These are phyloP conservation scores for Dissophora ornata DNA, from an alignment of 192 early-diverging fungal species.

Conservation along the genomic window DNA sequence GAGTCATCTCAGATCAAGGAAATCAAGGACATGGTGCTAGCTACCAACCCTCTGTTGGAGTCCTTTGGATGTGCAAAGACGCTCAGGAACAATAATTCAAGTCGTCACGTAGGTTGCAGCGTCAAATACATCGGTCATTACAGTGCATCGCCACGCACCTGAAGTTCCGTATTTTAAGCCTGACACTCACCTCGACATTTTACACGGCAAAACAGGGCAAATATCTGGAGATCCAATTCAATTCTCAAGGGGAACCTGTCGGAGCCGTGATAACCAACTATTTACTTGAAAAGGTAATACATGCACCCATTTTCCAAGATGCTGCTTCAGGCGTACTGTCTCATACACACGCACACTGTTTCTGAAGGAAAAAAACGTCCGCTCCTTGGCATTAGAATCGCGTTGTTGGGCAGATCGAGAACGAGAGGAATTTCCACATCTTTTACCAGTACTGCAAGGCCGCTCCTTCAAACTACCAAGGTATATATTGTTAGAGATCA, in stretches of 20 bases:
- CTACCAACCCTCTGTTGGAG: slow-evolving; percentile 98
- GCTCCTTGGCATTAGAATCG: slow-evolving; percentile 69
- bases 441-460: slow-evolving; percentile 93
- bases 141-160: too few species aligned
- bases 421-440: slow-evolving; percentile 98
- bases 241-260: slow-evolving; percentile 88
- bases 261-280: slow-evolving; percentile 99
- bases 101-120: slow-evolving; percentile 92
- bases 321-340: not conserved
- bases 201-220: too few species aligned
- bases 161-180: too few species aligned
- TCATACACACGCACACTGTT: too few species aligned
- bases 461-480: slow-evolving; percentile 77
- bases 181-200: too few species aligned
- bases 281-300: slow-evolving; percentile 88
- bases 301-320: too few species aligned
- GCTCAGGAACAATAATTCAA: slow-evolving; percentile 97
- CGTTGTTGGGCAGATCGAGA: slow-evolving; percentile 92
- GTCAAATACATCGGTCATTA: too few species aligned
- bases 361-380: not conserved
- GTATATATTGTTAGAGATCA: slow-evolving; percentile 52
- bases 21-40: slow-evolving; percentile 98
- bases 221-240: slow-evolving; percentile 99
- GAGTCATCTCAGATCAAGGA: slow-evolving; percentile 86
- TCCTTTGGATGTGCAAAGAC: slow-evolving; percentile 99